Percentiles rank a stretch among this genome's conserved stretches.
Evolutionary conservation across 2,329 filamentous ascomycete genomes (phyloP).

Genomic region (Orbilia blumenaviensis): DNA sequence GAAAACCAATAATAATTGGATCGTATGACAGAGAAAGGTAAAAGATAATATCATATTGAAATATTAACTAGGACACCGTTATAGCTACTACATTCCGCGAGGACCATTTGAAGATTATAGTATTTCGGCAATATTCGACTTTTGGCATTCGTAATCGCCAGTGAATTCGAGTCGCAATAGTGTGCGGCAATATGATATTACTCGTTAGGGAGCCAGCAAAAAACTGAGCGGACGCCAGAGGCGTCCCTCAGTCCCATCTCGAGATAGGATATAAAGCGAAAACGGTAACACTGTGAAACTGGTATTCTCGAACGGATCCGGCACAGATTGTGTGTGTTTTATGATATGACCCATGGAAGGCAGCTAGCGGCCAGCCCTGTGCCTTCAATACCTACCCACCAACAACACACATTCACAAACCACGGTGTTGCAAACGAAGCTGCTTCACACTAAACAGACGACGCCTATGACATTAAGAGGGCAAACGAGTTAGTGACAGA

Average conservation of each 20-base stretch:
- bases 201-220: neutral
- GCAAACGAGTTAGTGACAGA: no score
- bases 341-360: no score
- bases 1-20: neutral
- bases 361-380: no score
- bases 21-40: neutral
- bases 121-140: neutral
- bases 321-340: neutral
- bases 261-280: neutral
- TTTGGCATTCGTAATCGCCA: neutral
- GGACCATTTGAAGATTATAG: neutral
- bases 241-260: neutral
- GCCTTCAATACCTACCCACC: no score
- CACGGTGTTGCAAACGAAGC: no score
- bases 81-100: neutral
- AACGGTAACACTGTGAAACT: neutral
- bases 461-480: no score
- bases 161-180: neutral
- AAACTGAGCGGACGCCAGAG: neutral
- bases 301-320: neutral
- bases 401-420: no score
- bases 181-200: no score
- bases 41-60: constrained; percentile 29
- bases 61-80: no score
- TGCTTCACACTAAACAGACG: no score